Evolutionary conservation across 495 filamentous ascomycete genomes (phyloP), one percentile per base, ranked within the genome.

Genomic region (Aspergillus saccharolyticus): DNA sequence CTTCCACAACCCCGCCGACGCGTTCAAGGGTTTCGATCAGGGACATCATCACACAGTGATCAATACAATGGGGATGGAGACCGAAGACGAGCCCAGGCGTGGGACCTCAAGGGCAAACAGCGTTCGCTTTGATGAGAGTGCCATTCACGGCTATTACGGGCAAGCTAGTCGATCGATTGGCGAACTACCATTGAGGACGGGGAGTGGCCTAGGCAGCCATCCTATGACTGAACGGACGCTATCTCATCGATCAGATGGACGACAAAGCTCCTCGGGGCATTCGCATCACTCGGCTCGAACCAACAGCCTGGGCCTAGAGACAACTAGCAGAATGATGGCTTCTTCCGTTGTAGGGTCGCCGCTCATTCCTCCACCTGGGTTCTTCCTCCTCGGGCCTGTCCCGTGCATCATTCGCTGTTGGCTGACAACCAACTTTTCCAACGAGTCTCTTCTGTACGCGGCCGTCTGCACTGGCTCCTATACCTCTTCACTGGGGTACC

Each of bases 101-200:
- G 94, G 94, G 6, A 86, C 91, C 28, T 98, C 95, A 25, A 81
- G 94, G 60, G 94, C 94, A 19, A 97, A 97, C 65, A 97, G 95
- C 70, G 94, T 98, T 59, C 89, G 94, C n/a, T 98, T 98, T 64
- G 94, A 98, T 66, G 92, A 97, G 68, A 96, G 90, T 66, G 93
- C 95, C 2, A 83, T 96, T 56, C 92, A 96, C 60, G 89, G 90
- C 49, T 89, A 89, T 64, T 96, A 91, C 79, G 87, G 86, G 39
- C 90, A 93, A 58, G 84, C 86, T 44, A 87, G 84, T 60, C 84
- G 92, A 24, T 84, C 89, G 53, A 91, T 87, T 21, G 82, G 85
- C 28, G 94, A 98, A 53, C 83, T 89, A 47, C 88, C 88, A 10
- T 76, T 85, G 46, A 80, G 94, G 33, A 89, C 88, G 15, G 82